Percentiles rank a stretch among this genome's conserved stretches.
Evolutionary conservation across 73 alveolate species (phyloP).

Genomic region (Paramecium bursaria): DNA sequence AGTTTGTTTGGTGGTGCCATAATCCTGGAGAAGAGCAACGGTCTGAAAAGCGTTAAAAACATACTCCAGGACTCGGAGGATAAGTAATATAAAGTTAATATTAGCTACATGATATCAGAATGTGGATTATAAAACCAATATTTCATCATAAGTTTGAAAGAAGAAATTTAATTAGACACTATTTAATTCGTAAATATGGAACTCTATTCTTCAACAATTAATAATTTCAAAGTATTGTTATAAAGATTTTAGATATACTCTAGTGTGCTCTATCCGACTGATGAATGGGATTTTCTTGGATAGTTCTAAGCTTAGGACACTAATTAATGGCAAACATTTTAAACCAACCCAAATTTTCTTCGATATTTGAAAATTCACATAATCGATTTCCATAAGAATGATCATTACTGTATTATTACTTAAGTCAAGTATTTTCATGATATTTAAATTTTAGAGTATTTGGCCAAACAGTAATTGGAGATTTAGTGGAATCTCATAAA

Average conservation of each 20-base stretch:
- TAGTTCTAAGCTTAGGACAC: constrained; percentile 29
- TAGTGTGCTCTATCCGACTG: constrained; percentile 42
- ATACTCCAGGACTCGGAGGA: constrained; percentile 18
- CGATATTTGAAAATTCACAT: constrained; percentile 28
- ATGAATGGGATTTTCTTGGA: constrained; percentile 47
- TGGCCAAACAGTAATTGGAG: constrained; percentile 46
- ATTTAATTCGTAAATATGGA: constrained; percentile 11
- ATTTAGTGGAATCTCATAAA: constrained; percentile 22
- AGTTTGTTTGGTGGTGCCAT: constrained; percentile 32
- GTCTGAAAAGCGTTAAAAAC: not conserved
- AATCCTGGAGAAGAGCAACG: constrained; percentile 3
- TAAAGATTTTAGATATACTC: not conserved
- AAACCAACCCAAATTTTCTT: not conserved
- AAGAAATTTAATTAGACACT: constrained; percentile 35
- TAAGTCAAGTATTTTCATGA: not conserved
- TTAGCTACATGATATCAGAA: constrained; percentile 38
- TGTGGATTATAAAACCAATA: not conserved
- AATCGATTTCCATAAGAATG: constrained; percentile 4
- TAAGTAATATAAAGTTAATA: not conserved
- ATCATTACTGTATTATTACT: constrained; percentile 24
- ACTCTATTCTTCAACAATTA: constrained; percentile 24
- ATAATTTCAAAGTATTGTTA: constrained; percentile 5
- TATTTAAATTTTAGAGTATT: not conserved
- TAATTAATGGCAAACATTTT: constrained; percentile 21
- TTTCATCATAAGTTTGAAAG: constrained; percentile 19